Percentiles rank a stretch among this genome's conserved stretches.
Conservation (phyloP, 441 rosid genomes). For the Capsella rubella region DNA sequence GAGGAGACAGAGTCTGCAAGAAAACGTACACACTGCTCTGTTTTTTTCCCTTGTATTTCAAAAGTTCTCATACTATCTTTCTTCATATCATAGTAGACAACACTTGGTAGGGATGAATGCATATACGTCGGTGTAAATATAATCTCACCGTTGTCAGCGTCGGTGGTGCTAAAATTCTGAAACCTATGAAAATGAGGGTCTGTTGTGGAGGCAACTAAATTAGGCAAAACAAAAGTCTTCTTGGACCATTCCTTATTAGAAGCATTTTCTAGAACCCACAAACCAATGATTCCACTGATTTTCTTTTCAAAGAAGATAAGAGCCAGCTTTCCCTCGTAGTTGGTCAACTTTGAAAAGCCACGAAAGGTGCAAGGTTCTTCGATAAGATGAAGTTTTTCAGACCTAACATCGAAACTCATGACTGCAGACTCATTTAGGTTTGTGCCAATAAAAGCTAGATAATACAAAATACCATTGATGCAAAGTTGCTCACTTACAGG, state of each 20-base stretch:
- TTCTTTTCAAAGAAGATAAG: conserved; percentile 1
- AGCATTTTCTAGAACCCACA: background rate
- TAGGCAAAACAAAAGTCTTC: background rate
- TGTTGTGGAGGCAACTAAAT: background rate
- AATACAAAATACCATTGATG: conserved; percentile 1
- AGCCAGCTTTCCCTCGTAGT: background rate
- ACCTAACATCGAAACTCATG: conserved; percentile 19
- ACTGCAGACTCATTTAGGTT: background rate
- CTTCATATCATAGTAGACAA: background rate
- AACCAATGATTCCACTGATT: background rate
- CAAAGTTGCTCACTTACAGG: background rate
- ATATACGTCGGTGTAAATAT: background rate
- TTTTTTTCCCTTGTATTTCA: background rate
- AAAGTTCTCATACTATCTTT: background rate
- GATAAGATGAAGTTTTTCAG: conserved; percentile 6
- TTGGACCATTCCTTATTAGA: background rate
- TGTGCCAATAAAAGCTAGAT: background rate
- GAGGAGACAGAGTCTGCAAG: background rate
- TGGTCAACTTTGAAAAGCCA: background rate
- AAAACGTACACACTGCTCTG: background rate
- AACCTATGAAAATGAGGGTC: background rate
- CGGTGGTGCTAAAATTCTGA: background rate
- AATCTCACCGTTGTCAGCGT: conserved; percentile 2
- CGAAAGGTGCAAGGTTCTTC: background rate
- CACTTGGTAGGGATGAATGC: background rate